Base-by-base conservation (phyloP, 768 basidiomycete genomes). In the Atractiella rhizophila region DNA sequence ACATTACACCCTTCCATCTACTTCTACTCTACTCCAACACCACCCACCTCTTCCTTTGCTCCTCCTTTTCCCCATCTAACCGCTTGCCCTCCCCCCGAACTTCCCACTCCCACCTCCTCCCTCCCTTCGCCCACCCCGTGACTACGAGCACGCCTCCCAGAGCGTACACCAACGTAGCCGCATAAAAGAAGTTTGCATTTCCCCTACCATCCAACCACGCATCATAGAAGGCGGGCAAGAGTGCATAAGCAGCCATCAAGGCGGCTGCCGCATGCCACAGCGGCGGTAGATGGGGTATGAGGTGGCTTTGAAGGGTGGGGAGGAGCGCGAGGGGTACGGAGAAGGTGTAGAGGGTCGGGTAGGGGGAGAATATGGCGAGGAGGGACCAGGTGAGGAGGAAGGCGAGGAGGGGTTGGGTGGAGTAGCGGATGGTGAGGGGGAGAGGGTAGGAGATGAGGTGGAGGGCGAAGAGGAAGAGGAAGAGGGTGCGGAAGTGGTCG, bases 141-240 rank as follows among this genome's bases (percentile, higher is more conserved):
- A 85, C 53, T 15, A 75, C 75, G n/a, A 76, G 68, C 0, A 81
- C 83, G 48, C 79, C 76, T 3, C 74, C 76, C 48, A 83, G 67
- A 0, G 82, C 85, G 57, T 85, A 83, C 13, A 98, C 88, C 45
- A 96, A 64, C 2, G 85, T 94, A 4, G 76, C 74, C 0, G 91
- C 91, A 52, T 96, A 98, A 62, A 80, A 94, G 61, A 98, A 98
- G 57, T 96, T 96, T 34, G 88, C 85, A 53, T 98, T 96, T 2
- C 83, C 91, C 5, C 82, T 79, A 1, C 83, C 76, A 8, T 64
- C 65, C 5, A 94, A 68, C 88, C 91, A 98, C 2, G 96, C 63
- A 44, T 79, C 69, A 53, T 88, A 73, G 58, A 96, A 86, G 24
- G 91, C 65, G 0, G 88, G 88, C 43, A 94, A 67, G 18, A 96